Percentiles rank a stretch among this genome's conserved stretches.
These are phyloP conservation scores for Lactarius tabidus DNA, from an alignment of 768 basidiomycete species.

Conservation along the genomic window DNA sequence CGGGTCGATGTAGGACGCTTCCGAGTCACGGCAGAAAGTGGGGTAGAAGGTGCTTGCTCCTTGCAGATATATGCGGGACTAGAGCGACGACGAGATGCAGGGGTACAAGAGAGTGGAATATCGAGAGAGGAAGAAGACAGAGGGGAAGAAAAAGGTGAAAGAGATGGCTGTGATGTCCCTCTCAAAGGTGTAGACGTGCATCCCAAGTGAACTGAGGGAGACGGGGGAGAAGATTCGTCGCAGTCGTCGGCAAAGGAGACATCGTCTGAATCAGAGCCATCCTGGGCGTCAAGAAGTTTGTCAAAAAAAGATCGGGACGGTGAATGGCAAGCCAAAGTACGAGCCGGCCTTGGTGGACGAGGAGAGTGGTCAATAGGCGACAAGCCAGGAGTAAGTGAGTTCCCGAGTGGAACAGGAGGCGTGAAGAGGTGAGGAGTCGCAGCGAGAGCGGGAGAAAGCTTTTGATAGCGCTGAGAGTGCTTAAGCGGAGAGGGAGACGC, in stretches of 20 bases:
- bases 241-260: conserved; percentile 3
- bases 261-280: conserved; percentile 21
- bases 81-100: background rate
- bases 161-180: conserved; percentile 14
- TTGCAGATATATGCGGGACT: background rate
- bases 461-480: conserved; percentile 3
- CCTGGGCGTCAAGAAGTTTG: conserved; percentile 16
- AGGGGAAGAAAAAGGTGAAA: conserved; percentile 22
- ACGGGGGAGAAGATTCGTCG: conserved; percentile 14
- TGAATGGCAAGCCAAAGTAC: background rate
- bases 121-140: conserved; percentile 21
- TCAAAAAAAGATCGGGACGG: conserved; percentile 10
- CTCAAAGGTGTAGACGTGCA: conserved; percentile 21
- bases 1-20: conserved; percentile 8
- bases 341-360: conserved; percentile 5
- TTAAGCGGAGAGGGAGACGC: conserved; percentile 24
- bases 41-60: background rate
- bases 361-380: conserved; percentile 23
- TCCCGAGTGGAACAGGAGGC: conserved; percentile 14
- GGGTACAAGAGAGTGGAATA: conserved; percentile 14
- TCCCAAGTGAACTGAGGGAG: conserved; percentile 18
- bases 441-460: conserved; percentile 21
- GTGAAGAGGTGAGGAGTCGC: conserved; percentile 23
- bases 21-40: background rate
- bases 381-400: conserved; percentile 14